Base-by-base conservation (phyloP, 1,139 yeast species). In the Taphrina deformans region DNA sequence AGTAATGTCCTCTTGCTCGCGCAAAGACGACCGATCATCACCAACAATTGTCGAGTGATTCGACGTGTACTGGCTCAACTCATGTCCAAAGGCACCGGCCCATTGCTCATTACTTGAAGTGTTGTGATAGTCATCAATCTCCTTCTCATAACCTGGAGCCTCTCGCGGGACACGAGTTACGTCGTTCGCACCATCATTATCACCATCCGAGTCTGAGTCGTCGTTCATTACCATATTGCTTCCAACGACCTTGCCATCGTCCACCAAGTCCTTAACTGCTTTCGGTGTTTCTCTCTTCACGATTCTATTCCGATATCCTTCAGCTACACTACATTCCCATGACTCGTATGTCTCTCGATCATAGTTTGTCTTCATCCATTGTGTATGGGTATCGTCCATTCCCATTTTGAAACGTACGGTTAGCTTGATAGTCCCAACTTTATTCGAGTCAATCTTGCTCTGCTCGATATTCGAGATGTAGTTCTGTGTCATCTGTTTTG, bases 401-500 rank as follows among this genome's bases (percentile, higher is more conserved):
- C 65, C 65, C 59, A 53, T 53, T 55, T 61, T 61, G 48, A 52
- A 61, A 9, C 65, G 38, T 5, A 53, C 53, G 23, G 52, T 51
- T 26, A 61, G 7, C n/a, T 38, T 40, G 18, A 61, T 48, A 10
- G 40, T 31, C 21, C 65, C 65, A 23, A 52, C 31, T 14, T 38
- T 35, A 6, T 61, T 50, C 31, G 65, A 48, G 18, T 35, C 24
- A 3, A 50, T 18, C 27, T 41, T 12, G 27, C 41, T 26, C 10
- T 31, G 50, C 45, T 48, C 63, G 27, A 59, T 59, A 16, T 59
- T 50, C 24, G 63, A 40, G 23, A 59, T 38, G 24, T 61, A 61
- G 24, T 61, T 61, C 50, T 61, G 65, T 16, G 65, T 61, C 60
- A 61, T 52, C 27, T 53, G 60, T 40, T 52, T 52, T n/a, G 60